A percentile compares a stretch with the other conserved stretches of the same genome.
These are phyloP conservation scores for Anacardium occidentale DNA, from an alignment of 345 rosid species.

Conservation along the genomic window DNA sequence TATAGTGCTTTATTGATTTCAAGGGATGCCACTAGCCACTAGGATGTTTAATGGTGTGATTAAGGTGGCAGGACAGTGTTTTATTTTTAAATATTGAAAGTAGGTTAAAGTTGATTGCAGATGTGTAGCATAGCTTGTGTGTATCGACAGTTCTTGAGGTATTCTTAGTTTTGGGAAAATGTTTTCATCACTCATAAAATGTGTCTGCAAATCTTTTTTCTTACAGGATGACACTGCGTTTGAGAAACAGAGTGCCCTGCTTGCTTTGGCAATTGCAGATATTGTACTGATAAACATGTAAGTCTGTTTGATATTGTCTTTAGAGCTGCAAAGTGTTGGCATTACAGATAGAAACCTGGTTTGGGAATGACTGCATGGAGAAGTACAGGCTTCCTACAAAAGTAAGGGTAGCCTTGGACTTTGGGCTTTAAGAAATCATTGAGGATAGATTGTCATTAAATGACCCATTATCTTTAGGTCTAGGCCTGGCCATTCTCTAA, in stretches of 20 bases:
- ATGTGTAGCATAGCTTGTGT: no score
- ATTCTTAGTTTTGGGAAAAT: neutral
- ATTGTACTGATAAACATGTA: constrained; percentile 73
- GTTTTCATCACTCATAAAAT: neutral
- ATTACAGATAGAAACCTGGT: neutral
- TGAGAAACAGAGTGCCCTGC: constrained; percentile 75
- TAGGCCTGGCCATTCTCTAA: neutral
- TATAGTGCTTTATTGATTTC: neutral
- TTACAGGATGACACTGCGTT: constrained; percentile 81
- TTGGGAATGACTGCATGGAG: constrained; percentile 1
- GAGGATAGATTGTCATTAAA: neutral
- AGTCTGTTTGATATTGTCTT: constrained; percentile 26
- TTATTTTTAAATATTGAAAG: neutral
- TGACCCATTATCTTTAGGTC: neutral
- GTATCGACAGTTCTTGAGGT: neutral
- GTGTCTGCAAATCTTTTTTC: neutral
- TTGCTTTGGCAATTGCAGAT: constrained; percentile 74
- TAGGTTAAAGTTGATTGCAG: neutral
- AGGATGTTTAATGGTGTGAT: neutral
- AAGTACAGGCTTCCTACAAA: neutral
- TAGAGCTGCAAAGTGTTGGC: neutral
- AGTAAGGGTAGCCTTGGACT: neutral
- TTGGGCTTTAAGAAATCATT: neutral
- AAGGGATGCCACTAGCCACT: no score
- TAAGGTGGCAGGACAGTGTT: no score